phyloP scores from a whole-genome alignment of 164 flowering plant genomes.

The Tinospora cordifolia region DNA sequence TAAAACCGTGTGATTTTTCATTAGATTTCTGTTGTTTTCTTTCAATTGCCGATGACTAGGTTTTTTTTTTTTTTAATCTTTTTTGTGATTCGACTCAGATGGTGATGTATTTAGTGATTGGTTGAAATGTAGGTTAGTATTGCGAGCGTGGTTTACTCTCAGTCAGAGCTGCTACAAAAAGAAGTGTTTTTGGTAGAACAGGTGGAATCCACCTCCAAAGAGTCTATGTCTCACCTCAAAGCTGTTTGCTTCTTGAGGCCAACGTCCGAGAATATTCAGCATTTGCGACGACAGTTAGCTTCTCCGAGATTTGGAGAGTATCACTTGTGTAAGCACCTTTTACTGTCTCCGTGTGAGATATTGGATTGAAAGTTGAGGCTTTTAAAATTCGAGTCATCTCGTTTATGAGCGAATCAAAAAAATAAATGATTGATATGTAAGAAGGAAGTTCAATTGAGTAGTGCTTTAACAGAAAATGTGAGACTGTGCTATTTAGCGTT shows the following conservation, averaged over 20 bases:
- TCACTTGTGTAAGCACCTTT: constrained; percentile 63
- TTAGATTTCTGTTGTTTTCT: background rate
- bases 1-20: background rate
- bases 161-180: constrained; percentile 84
- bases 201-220: constrained; percentile 69
- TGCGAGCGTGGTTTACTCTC: constrained; percentile 91
- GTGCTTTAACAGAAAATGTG: background rate
- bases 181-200: constrained; percentile 90
- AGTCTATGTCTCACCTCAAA: constrained; percentile 91
- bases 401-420: background rate
- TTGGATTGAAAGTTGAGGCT: background rate
- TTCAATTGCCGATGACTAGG: background rate
- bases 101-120: background rate
- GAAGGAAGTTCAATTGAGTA: background rate
- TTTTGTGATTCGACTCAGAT: background rate
- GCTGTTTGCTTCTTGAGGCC: constrained; percentile 90
- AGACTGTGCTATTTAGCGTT: background rate
- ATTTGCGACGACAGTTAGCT: constrained; percentile 64
- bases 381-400: background rate
- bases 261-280: constrained; percentile 68
- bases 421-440: background rate
- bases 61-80: no score
- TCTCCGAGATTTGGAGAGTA: constrained; percentile 91
- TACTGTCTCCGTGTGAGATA: background rate
- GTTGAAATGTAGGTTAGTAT: constrained; percentile 58